phyloP scores from a whole-genome alignment of 2,329 filamentous ascomycete species.

The Colletotrichum sp. region DNA sequence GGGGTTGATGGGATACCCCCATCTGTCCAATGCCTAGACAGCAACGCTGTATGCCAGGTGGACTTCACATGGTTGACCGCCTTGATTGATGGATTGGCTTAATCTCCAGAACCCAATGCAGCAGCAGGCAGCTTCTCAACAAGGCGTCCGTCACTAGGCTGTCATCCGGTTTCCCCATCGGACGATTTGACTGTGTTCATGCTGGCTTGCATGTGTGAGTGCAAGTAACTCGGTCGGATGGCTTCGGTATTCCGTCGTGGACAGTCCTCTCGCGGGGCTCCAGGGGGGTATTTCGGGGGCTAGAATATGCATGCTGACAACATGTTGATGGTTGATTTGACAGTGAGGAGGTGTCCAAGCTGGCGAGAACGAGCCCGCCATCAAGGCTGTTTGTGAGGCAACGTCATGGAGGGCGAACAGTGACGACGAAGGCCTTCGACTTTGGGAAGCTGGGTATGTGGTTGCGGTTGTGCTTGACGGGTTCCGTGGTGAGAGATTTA shows the following conservation, averaged over 20 bases:
- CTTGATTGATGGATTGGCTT: not conserved
- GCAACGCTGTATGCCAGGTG: not conserved
- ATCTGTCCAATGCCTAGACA: not conserved
- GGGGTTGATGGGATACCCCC: not conserved
- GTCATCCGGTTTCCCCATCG: not conserved
- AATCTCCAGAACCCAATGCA: not conserved
- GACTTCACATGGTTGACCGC: not conserved
- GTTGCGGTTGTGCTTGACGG: not conserved
- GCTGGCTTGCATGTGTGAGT: not conserved
- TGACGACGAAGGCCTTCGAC: not conserved
- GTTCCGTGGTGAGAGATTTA: constrained; percentile 13
- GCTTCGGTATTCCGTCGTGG: not conserved
- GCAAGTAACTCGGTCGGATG: not conserved
- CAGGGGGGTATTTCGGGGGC: not conserved
- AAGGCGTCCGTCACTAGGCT: not conserved
- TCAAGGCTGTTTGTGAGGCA: not conserved
- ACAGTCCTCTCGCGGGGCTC: not conserved
- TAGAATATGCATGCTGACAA: constrained; percentile 6
- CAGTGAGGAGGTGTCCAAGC: not conserved
- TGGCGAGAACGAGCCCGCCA: not conserved
- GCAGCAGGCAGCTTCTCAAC: not conserved
- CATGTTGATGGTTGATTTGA: not conserved
- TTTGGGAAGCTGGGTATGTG: not conserved
- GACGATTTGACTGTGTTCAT: not conserved
- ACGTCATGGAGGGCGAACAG: constrained; percentile 10